Percentiles rank a stretch among this genome's conserved stretches.
Conservation (phyloP, 805 yeast genomes). For the Metahyphopichia silvanorum region DNA sequence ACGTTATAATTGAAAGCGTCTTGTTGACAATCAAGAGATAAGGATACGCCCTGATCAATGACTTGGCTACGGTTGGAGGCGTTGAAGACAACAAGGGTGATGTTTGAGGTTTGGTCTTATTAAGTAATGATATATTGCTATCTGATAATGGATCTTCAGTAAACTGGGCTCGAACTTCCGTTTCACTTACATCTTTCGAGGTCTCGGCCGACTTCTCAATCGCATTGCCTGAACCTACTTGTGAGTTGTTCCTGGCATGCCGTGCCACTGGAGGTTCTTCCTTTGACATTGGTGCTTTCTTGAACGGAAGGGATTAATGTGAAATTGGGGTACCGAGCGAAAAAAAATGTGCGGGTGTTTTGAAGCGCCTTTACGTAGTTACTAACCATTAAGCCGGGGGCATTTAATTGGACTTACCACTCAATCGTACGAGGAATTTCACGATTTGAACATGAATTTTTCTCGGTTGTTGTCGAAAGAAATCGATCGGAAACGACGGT, state of each 20-base stretch:
- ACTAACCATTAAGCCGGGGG: too few relatives aligned
- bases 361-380: too few relatives aligned
- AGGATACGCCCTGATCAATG: conserved; percentile 81
- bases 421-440: too few relatives aligned
- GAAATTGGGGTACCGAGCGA: too few relatives aligned
- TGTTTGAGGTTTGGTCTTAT: conserved; percentile 41
- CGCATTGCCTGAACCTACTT: background rate
- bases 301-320: background rate
- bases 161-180: conserved; percentile 30
- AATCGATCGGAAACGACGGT: conserved; percentile 42
- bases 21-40: conserved; percentile 73
- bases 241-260: background rate
- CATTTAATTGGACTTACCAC: too few relatives aligned
- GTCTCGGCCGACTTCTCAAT: conserved; percentile 2
- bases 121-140: conserved; percentile 1
- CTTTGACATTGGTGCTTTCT: background rate
- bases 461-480: conserved; percentile 45
- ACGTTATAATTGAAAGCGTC: conserved; percentile 69
- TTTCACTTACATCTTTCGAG: conserved; percentile 4
- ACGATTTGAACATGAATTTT: conserved; percentile 54
- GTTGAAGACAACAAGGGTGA: conserved; percentile 86
- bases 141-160: conserved; percentile 6
- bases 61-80: conserved; percentile 86
- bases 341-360: too few relatives aligned
- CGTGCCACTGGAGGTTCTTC: background rate